These are phyloP conservation scores for Kwoniella mangroviensis DNA, from an alignment of 768 basidiomycete species.

Conservation along the genomic window DNA sequence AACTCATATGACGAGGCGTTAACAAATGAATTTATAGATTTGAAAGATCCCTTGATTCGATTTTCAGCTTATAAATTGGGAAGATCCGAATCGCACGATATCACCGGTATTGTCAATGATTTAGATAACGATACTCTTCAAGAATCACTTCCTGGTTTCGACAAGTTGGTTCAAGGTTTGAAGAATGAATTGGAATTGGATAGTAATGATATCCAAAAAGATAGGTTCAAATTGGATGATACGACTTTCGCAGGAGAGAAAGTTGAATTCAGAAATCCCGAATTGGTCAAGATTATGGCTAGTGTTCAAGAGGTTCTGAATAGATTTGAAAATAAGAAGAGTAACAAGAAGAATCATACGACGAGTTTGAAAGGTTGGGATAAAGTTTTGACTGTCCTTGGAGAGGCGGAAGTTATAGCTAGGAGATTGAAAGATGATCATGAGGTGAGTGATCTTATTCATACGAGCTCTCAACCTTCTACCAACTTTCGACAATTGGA, in stretches of 20 bases:
- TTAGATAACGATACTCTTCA: conserved; percentile 32
- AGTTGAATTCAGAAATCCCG: conserved; percentile 85
- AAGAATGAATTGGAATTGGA: conserved; percentile 57
- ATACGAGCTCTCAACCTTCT: conserved; percentile 44
- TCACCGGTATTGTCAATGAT: conserved; percentile 51
- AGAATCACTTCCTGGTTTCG: conserved; percentile 74
- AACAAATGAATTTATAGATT: conserved; percentile 79
- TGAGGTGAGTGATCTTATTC: conserved; percentile 63
- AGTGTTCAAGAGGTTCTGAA: conserved; percentile 79
- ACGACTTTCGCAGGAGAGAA: conserved; percentile 80
- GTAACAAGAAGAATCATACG: conserved; percentile 55
- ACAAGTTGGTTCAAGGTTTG: conserved; percentile 63
- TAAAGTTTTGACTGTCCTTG: conserved; percentile 77
- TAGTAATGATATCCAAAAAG: conserved; percentile 62
- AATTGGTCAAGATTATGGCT: conserved; percentile 83
- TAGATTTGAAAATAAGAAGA: conserved; percentile 59
- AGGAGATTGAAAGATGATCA: conserved; percentile 81
- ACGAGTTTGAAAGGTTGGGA: conserved; percentile 80
- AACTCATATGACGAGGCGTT: conserved; percentile 81
- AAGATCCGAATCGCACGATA: conserved; percentile 69
- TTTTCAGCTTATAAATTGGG: conserved; percentile 91
- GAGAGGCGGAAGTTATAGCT: conserved; percentile 86
- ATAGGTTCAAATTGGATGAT: conserved; percentile 65
- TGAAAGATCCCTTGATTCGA: conserved; percentile 86
- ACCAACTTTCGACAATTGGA: too few relatives aligned